Base-by-base conservation (phyloP, 2,329 filamentous ascomycete species). In the Lojkania enalia region DNA sequence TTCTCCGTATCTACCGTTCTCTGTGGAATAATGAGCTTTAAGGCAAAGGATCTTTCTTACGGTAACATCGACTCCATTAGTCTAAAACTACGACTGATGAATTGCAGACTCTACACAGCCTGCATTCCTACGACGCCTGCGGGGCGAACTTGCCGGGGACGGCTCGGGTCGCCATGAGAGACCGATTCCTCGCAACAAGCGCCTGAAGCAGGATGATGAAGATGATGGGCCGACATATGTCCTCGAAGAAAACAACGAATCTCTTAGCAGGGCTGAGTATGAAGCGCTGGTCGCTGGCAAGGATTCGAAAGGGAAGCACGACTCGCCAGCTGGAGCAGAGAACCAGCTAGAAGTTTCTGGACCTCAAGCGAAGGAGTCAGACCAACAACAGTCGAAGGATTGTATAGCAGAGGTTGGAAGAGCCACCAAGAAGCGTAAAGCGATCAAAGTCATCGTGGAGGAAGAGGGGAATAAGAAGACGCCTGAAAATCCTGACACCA, bases 151-250 rank as follows among this genome's bases (percentile, higher is more conserved):
- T 74, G 70, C 77, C 77, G 70, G 69, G 20, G 81, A 69, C 38
- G 68, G 74, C 31, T 67, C 69, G 39, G 71, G 70, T 46, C 70
- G 72, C 35, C 74, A 75, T 61, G 75, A 75, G 49, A 65, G 66
- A 3, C 69, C 67, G 7, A 57, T 74, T 16, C 69, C 73, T 9
- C 69, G 75, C 39, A 74, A 74, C 35, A 75, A 70, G 56, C 58
- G 64, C 18, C 44, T 80, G 59, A 58, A 67, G 51, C 13, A 81
- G 74, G 84, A 85, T 30, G 83, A 90, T 48, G 86, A 86, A 11
- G 88, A 92, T 55, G 88, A 92, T 65, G 85, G 78, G 38, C 88
- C 88, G 0, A 77, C 89, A 0, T 83, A 89, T 39, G 82, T 94
- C 3, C 81, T 92, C 54, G 87, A 90, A 63, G 76, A 80, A 3